Evolutionary conservation across 164 flowering plant species (phyloP).

Genomic region (Stephania japonica): DNA sequence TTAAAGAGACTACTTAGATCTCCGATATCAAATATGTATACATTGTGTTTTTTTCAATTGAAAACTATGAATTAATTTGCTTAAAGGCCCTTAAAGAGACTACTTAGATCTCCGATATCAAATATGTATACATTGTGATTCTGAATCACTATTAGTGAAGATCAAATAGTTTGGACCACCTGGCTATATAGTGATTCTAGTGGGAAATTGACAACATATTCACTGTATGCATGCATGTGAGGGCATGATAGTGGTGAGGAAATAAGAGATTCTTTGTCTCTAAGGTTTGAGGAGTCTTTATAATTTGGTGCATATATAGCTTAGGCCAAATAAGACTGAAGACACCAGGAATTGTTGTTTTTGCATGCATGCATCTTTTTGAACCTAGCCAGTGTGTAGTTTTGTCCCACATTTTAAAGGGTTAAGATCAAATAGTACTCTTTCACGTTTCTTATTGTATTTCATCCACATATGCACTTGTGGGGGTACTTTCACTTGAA

Average conservation of each 20-base stretch:
- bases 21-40: too few species aligned
- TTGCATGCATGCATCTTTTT: neutral
- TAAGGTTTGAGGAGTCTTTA: neutral
- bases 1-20: too few species aligned
- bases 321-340: neutral
- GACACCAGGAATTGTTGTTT: neutral
- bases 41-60: too few species aligned
- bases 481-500: neutral
- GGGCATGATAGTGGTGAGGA: neutral
- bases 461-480: neutral
- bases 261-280: conserved; percentile 3
- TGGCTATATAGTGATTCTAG: neutral
- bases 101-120: too few species aligned
- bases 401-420: neutral
- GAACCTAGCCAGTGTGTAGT: neutral
- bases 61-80: neutral
- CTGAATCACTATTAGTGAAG: too few species aligned
- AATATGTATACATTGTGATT: too few species aligned
- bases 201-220: neutral
- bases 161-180: conserved; percentile 1
- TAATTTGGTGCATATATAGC: neutral
- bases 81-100: neutral
- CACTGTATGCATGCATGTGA: conserved; percentile 3
- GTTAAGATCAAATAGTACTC: too few species aligned
- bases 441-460: neutral